phyloP scores from a whole-genome alignment of 225 moss, liverwort and hornwort genomes.

The Ulota crispa region DNA sequence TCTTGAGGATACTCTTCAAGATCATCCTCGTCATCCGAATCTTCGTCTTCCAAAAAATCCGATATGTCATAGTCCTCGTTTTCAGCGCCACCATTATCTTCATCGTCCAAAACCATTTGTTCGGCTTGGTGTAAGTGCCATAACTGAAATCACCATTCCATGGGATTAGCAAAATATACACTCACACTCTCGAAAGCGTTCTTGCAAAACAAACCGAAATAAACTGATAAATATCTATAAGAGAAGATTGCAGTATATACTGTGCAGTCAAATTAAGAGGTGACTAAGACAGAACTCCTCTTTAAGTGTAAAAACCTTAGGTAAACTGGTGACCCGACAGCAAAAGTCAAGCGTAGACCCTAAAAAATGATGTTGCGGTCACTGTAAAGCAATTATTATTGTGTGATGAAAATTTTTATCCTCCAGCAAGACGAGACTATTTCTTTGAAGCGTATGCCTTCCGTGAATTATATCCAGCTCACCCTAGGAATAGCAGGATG shows the following conservation, averaged over 20 bases:
- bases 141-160: slow-evolving; percentile 42
- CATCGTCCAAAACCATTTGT: slow-evolving; percentile 84
- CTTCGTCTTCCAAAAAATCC: slow-evolving; percentile 40
- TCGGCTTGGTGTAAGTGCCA: slow-evolving; percentile 96
- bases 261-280: not conserved
- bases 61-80: slow-evolving; percentile 32
- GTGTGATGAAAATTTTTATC: not conserved
- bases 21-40: slow-evolving; percentile 54
- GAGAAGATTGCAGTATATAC: not conserved
- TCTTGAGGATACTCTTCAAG: slow-evolving; percentile 51
- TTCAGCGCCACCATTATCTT: slow-evolving; percentile 44
- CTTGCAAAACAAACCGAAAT: not conserved
- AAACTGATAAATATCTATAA: not conserved
- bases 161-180: slow-evolving; percentile 21
- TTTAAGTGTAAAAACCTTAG: not conserved
- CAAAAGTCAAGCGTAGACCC: not conserved
- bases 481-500: slow-evolving; percentile 91
- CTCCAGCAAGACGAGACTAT: not conserved
- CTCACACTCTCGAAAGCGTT: not conserved
- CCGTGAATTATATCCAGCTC: slow-evolving; percentile 25
- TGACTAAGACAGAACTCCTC: not conserved
- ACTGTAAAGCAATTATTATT: not conserved
- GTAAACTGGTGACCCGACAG: not conserved
- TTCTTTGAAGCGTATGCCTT: not conserved
- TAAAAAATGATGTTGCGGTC: not conserved